Evolutionary conservation across 1,284 basidiomycete species (phyloP), one percentile per base, ranked within the genome.

Genomic region (Rhodotorula sp.): DNA sequence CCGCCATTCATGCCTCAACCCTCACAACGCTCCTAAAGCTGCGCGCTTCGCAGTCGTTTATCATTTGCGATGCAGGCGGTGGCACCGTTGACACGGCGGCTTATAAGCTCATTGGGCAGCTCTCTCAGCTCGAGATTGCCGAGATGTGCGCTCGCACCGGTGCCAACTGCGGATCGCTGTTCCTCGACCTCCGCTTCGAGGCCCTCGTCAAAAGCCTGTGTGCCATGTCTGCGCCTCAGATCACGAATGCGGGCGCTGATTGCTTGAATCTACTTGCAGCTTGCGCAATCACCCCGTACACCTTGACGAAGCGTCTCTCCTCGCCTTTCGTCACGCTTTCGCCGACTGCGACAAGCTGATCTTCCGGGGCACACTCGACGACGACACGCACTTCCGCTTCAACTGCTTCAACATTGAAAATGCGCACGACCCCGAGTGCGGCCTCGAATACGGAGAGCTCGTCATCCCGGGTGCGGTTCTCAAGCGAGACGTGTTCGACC

Each of bases 111-210:
- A 88, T 89, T 64, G 91, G 91, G 3, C 86, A 90, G 76, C 84
- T 90, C 79, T 83, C 87, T 12, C 86, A 87, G 77, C 85, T 92
- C 23, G 91, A 92, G 80, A 92, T 92, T 70, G 91, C 90, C 60
- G 91, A 92, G 81, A 89, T 91, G 82, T 90, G 89, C 74, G 90
- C 90, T 17, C 85, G 91, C 62, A 90, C 88, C 54, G 91, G 91
- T 8, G 88, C 90, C 3, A 91, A 90, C 78, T 91, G 90, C 74
- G 91, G 91, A 41, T 90, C 88, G 71, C 83, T 92, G 57, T 92
- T 92, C 82, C 85, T 92, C 56, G 91, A 92, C 82, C 82, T 92
- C 64, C 86, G 90, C 71, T 92, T 92, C 82, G 85, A 88, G 41
- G 89, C 90, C 74, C 85, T 92, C 16, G 88, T 92, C 64, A 86